phyloP scores from a whole-genome alignment of 106 monocot species.

The Phalaenopsis aphrodite region DNA sequence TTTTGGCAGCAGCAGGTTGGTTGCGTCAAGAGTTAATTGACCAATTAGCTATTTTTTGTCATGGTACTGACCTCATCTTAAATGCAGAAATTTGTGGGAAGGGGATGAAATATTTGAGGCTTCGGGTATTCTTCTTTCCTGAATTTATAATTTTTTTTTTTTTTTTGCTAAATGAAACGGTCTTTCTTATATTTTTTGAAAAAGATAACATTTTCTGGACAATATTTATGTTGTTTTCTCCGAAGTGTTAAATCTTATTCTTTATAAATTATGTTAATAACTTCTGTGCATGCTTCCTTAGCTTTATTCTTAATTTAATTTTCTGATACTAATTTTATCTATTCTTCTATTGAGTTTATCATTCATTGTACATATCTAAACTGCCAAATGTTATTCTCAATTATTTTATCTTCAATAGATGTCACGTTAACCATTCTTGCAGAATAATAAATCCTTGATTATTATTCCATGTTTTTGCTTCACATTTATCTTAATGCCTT shows the following conservation, averaged over 20 bases:
- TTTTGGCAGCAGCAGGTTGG: constrained; percentile 35
- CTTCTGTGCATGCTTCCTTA: no score
- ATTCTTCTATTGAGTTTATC: background rate
- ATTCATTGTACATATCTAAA: background rate
- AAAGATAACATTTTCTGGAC: background rate
- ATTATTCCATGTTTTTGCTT: no score
- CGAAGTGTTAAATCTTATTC: background rate
- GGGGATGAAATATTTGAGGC: constrained; percentile 13
- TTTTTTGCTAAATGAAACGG: background rate
- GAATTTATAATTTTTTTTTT: background rate
- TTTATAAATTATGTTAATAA: background rate
- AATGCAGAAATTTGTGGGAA: constrained; percentile 22
- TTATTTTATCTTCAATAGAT: background rate
- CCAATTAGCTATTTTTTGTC: background rate
- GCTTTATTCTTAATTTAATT: background rate
- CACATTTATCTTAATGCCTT: background rate
- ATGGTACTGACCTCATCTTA: background rate
- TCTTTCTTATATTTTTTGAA: background rate
- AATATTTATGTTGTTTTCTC: background rate
- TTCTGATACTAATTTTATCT: background rate
- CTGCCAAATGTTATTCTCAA: background rate
- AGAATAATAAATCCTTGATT: no score
- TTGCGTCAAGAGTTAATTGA: constrained; percentile 9
- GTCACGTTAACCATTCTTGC: no score
- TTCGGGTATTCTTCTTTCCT: constrained; percentile 26